phyloP scores from a whole-genome alignment of 257 asterid genomes.

The Nicotiana noctiflora region DNA sequence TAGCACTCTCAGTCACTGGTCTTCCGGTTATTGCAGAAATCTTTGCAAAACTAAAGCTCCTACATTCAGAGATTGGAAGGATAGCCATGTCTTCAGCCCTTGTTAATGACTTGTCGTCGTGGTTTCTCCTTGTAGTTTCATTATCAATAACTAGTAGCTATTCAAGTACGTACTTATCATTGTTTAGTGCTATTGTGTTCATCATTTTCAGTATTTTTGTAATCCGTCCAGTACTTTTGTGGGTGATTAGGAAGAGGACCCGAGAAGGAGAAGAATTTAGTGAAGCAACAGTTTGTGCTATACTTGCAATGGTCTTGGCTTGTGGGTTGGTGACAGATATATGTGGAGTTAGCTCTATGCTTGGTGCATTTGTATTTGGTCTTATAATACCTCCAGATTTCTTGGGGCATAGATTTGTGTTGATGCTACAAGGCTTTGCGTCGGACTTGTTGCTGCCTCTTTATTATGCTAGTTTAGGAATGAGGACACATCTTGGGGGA shows the following conservation, averaged over 20 bases:
- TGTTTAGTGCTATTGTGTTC: neutral
- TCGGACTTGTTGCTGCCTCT: conserved; percentile 16
- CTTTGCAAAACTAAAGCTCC: conserved; percentile 15
- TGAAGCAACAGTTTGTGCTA: conserved; percentile 14
- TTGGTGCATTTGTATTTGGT: conserved; percentile 31
- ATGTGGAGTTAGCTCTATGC: conserved; percentile 21
- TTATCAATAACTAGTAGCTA: conserved; percentile 6
- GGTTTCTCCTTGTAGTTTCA: conserved; percentile 13
- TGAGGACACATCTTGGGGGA: conserved; percentile 7
- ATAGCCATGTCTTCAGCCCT: conserved; percentile 19
- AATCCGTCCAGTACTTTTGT: conserved; percentile 15
- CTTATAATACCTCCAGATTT: conserved; percentile 16
- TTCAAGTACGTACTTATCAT: neutral
- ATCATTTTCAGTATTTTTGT: neutral
- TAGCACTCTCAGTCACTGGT: conserved; percentile 23
- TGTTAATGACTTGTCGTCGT: conserved; percentile 11
- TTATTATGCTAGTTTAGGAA: conserved; percentile 12
- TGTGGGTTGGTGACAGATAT: conserved; percentile 18
- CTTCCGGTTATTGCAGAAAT: conserved; percentile 14
- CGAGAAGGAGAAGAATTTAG: conserved; percentile 19
- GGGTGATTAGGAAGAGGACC: conserved; percentile 16
- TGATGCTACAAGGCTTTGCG: conserved; percentile 20
- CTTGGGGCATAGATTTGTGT: conserved; percentile 14
- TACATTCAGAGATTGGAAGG: conserved; percentile 24
- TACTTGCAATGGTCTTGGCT: conserved; percentile 18